Percentiles rank a stretch among this genome's conserved stretches.
Conservation (phyloP, 495 filamentous ascomycete species). For the Aspergillus cavernicola region DNA sequence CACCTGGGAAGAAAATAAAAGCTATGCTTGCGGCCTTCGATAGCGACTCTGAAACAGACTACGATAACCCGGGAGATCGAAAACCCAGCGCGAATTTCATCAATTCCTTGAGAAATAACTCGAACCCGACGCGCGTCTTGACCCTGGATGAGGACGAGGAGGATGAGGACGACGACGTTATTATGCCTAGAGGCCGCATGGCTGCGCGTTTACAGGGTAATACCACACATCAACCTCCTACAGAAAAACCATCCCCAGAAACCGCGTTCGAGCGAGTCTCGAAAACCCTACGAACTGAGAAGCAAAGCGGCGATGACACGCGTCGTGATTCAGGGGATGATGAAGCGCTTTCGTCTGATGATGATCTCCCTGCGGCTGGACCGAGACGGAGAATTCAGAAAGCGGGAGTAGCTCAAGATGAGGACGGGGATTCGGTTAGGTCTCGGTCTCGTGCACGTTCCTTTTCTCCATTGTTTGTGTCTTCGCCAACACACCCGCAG, state of each 20-base stretch:
- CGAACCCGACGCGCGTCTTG: neutral
- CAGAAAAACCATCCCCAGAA: constrained; percentile 10
- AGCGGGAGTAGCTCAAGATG: constrained; percentile 1
- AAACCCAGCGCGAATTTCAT: constrained; percentile 15
- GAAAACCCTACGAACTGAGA: constrained; percentile 23
- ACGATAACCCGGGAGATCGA: constrained; percentile 6
- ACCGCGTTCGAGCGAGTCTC: constrained; percentile 38
- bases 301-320: constrained; percentile 12
- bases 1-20: constrained; percentile 66
- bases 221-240: constrained; percentile 1
- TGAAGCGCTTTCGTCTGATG: constrained; percentile 22
- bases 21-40: constrained; percentile 63
- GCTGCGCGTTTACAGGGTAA: constrained; percentile 61
- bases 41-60: constrained; percentile 54
- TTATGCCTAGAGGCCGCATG: constrained; percentile 65
- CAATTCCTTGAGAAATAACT: constrained; percentile 23
- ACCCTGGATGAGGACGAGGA: constrained; percentile 17
- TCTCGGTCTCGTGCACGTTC: constrained; percentile 26
- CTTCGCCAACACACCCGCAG: constrained; percentile 22
- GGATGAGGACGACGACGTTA: constrained; percentile 44
- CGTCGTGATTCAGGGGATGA: constrained; percentile 1
- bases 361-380: constrained; percentile 36
- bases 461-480: constrained; percentile 41
- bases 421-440: constrained; percentile 8
- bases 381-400: constrained; percentile 28